Base-by-base conservation (phyloP, 495 filamentous ascomycete species). In the Lindgomyces ingoldianus region DNA sequence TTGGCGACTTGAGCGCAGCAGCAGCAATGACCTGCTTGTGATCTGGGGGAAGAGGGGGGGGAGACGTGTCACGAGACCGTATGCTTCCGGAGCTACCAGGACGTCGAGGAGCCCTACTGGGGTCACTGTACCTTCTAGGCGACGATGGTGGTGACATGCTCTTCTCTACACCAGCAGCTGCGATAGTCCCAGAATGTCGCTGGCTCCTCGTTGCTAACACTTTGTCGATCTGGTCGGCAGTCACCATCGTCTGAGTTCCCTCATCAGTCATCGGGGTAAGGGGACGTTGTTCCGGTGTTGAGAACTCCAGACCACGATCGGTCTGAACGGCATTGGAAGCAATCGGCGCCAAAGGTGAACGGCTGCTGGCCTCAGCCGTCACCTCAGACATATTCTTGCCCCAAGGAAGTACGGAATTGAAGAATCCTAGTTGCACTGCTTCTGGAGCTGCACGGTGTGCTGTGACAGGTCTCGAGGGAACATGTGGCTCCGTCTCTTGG, bases 11-110 rank as follows among this genome's bases (percentile, higher is more conserved):
- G 55, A 78, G 83, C 48, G 83, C 81, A 33, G 91, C 93, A 10
- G 90, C 91, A 56, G 91, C 84, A 66, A 96, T 96, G 55, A 83
- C 84, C 74, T 96, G 84, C 62, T 85, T 88, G 74, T 95, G 91
- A 71, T 96, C 91, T 9, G 77, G 59, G 44, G 94, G 92, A 29
- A 98, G 78, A 16, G 93, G 91, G 3, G 91, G 93, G 66, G 86
- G 83, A 44, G 72, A 73, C 53, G 72, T 72, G 25, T 78, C 79
- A 9, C 76, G 74, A 42, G 72, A 77, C 30, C 82, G 79, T 27
- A 82, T 80, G 68, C 91, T 96, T 11, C 82, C 77, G 22, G 87
- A 78, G 73, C 90, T 96, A 48, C 83, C 83, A 46, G 91, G 90
- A 65, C 91, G 81, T 48, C 76, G 77, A 12, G 80, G 72, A 1